phyloP scores from a whole-genome alignment of 2,329 filamentous ascomycete species.

The Alternaria postmessia region DNA sequence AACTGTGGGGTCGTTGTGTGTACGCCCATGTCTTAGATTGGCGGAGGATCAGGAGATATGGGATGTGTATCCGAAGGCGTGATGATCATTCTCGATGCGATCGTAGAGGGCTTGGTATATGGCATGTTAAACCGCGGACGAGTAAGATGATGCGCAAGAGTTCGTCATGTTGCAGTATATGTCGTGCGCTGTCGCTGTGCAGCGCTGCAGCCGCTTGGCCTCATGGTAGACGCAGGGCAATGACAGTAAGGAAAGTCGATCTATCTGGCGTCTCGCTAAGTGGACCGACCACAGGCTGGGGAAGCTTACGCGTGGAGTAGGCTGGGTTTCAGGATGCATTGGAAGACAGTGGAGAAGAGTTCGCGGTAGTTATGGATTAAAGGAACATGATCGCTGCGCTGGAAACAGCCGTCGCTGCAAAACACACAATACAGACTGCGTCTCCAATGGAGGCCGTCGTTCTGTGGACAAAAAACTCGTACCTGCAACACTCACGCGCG shows the following conservation, averaged over 20 bases:
- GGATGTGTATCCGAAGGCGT: background rate
- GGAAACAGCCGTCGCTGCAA: background rate
- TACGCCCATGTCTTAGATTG: background rate
- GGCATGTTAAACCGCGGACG: background rate
- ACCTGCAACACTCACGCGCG: background rate
- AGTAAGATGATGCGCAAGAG: constrained; percentile 2
- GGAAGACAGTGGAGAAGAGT: background rate
- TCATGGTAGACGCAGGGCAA: constrained; percentile 14
- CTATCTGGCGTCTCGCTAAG: constrained; percentile 2
- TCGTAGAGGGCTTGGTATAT: constrained; percentile 2
- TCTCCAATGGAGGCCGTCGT: background rate
- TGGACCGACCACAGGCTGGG: constrained; percentile 4
- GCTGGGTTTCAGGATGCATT: constrained; percentile 9
- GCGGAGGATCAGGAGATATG: background rate
- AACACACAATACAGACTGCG: background rate
- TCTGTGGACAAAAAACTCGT: background rate
- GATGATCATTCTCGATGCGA: background rate
- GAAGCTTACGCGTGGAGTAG: constrained; percentile 5
- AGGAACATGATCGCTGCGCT: background rate
- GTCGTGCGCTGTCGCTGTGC: background rate
- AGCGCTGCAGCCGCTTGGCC: constrained; percentile 11
- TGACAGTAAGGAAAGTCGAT: background rate
- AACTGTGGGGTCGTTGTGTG: constrained; percentile 4
- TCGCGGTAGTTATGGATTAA: background rate
- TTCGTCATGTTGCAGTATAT: background rate